These are phyloP conservation scores for Syzygium jambos DNA, from an alignment of 345 rosid species.

Conservation along the genomic window DNA sequence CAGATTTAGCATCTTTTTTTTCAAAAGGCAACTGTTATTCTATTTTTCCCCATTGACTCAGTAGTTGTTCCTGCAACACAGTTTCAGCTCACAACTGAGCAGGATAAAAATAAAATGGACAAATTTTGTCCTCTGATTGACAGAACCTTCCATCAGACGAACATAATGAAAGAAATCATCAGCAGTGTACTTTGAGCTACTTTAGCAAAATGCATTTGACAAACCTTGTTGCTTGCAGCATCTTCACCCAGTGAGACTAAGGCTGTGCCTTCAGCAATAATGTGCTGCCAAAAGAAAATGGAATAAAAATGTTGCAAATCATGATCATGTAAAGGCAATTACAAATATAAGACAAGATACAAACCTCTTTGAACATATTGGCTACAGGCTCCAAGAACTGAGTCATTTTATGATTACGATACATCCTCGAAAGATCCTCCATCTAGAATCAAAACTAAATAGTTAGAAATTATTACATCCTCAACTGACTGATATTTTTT, in stretches of 20 bases:
- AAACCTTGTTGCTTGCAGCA: conserved; percentile 23
- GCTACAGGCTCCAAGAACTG: conserved; percentile 28
- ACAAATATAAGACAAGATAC: not conserved
- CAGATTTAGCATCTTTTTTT: not conserved
- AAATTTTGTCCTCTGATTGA: not conserved
- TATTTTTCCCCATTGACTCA: not conserved
- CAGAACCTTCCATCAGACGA: not conserved
- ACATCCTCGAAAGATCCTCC: conserved; percentile 33
- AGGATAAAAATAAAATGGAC: not conserved
- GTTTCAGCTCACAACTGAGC: not conserved
- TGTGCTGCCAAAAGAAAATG: conserved; percentile 14
- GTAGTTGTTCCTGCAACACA: not conserved
- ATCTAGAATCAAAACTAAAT: conserved; percentile 2
- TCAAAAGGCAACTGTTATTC: not conserved
- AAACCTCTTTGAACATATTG: conserved; percentile 25
- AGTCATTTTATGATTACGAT: conserved; percentile 20
- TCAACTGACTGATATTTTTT: not conserved
- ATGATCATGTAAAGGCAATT: not conserved
- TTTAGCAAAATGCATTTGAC: not conserved
- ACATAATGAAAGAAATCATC: not conserved
- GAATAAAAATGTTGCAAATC: not conserved
- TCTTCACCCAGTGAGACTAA: conserved; percentile 35
- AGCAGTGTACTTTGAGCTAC: not conserved
- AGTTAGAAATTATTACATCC: not conserved
- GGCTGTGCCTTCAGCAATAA: conserved; percentile 23